Conservation (phyloP, 768 basidiomycete species). For the Psilocybe tampanensis region DNA sequence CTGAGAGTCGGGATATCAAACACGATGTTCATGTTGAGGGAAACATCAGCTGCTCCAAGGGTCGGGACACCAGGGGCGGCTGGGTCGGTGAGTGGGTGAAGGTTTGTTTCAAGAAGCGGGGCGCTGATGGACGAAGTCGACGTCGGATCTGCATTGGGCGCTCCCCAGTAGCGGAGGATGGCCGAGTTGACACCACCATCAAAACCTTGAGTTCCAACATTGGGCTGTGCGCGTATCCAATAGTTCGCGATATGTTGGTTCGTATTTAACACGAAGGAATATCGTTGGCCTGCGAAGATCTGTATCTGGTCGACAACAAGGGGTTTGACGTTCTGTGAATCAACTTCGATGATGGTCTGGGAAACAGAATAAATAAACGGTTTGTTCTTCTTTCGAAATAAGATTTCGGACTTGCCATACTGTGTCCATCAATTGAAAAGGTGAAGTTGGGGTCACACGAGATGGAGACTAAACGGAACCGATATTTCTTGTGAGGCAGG, state of each 20-base stretch:
- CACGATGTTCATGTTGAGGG: slow-evolving; percentile 30
- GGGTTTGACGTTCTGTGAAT: slow-evolving; percentile 39
- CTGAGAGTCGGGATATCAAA: slow-evolving; percentile 22
- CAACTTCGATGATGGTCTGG: slow-evolving; percentile 42
- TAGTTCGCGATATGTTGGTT: slow-evolving; percentile 42
- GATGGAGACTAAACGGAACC: slow-evolving; percentile 50
- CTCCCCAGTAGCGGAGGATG: slow-evolving; percentile 52
- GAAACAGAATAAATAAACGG: background rate
- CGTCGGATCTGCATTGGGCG: slow-evolving; percentile 38
- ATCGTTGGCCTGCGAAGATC: slow-evolving; percentile 40
- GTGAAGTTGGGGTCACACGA: slow-evolving; percentile 46
- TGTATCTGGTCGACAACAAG: slow-evolving; percentile 38
- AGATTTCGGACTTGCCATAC: slow-evolving; percentile 24
- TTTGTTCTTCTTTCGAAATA: background rate
- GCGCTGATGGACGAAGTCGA: slow-evolving; percentile 29
- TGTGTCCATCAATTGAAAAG: slow-evolving; percentile 50
- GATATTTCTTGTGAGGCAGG: slow-evolving; percentile 37
- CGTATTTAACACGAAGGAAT: slow-evolving; percentile 44
- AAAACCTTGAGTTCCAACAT: slow-evolving; percentile 21
- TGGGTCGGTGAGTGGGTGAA: slow-evolving; percentile 33
- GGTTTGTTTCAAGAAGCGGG: slow-evolving; percentile 36
- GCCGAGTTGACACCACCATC: slow-evolving; percentile 51
- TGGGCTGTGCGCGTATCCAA: slow-evolving; percentile 43
- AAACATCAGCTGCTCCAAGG: slow-evolving; percentile 41
- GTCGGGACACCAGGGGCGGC: slow-evolving; percentile 33